phyloP scores from a whole-genome alignment of 371 early-diverging fungal genomes.

The Circinella minor region DNA sequence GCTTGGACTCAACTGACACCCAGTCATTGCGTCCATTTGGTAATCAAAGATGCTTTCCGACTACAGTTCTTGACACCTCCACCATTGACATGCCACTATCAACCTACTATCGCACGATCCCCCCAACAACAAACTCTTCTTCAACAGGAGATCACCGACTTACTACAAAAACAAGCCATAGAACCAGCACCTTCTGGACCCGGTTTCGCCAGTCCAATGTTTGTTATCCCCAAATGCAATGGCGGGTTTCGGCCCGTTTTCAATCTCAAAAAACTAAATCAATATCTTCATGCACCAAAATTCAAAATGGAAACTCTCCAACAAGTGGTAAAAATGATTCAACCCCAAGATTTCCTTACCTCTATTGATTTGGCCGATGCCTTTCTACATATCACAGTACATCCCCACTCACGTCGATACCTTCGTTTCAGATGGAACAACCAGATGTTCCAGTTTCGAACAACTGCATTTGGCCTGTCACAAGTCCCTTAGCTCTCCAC shows the following conservation, averaged over 20 bases:
- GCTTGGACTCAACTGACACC: not conserved
- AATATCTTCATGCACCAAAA: slow-evolving; percentile 10
- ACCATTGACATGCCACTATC: not conserved
- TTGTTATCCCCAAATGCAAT: slow-evolving; percentile 28
- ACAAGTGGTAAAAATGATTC: slow-evolving; percentile 21
- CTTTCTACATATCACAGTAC: slow-evolving; percentile 31
- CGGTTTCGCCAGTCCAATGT: slow-evolving; percentile 24
- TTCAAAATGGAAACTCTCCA: slow-evolving; percentile 36
- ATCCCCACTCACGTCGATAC: slow-evolving; percentile 22
- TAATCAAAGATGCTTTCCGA: not conserved
- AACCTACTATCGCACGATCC: not conserved
- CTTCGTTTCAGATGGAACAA: slow-evolving; percentile 28
- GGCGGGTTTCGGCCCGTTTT: slow-evolving; percentile 26
- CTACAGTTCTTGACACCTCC: not conserved
- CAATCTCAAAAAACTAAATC: slow-evolving; percentile 31
- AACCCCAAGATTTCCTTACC: slow-evolving; percentile 22
- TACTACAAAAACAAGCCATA: slow-evolving; percentile 7
- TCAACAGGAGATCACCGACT: slow-evolving; percentile 8
- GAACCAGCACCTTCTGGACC: slow-evolving; percentile 11
- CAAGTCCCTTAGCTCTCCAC: slow-evolving; percentile 36
- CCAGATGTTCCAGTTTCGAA: slow-evolving; percentile 30
- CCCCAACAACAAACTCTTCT: slow-evolving; percentile 1
- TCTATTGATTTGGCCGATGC: slow-evolving; percentile 21
- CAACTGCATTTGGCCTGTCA: slow-evolving; percentile 38
- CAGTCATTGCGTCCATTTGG: slow-evolving; percentile 7